Conservation (phyloP, 2,329 filamentous ascomycete genomes). For the Monosporascus sp. region DNA sequence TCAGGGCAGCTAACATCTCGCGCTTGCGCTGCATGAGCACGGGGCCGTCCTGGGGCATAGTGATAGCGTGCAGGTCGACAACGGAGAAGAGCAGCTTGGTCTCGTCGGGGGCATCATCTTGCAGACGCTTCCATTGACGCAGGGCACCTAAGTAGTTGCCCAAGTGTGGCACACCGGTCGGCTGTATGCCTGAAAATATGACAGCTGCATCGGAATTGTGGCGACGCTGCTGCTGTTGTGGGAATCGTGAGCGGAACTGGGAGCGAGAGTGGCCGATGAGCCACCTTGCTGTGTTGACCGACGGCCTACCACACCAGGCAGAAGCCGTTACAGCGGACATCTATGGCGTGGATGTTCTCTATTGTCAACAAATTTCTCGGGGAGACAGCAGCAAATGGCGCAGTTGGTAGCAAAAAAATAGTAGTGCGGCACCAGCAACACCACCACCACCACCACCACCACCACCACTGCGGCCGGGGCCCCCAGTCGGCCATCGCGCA, state of each 20-base stretch:
- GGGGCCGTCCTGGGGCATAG: slow-evolving; percentile 61
- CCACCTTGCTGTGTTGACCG: neutral
- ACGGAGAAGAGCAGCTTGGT: slow-evolving; percentile 76
- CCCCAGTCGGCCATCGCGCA: slow-evolving; percentile 37
- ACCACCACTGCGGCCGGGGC: slow-evolving; percentile 10
- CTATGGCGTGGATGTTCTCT: neutral
- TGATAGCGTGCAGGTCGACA: slow-evolving; percentile 92
- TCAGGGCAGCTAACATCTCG: slow-evolving; percentile 71
- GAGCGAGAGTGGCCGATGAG: neutral
- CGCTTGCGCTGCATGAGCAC: slow-evolving; percentile 60
- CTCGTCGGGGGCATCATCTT: slow-evolving; percentile 52
- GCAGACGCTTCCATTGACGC: slow-evolving; percentile 77
- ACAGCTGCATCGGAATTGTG: slow-evolving; percentile 26
- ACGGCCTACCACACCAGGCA: neutral
- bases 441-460: neutral
- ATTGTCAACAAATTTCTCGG: neutral
- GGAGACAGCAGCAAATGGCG: neutral
- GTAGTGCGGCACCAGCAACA: too few species aligned
- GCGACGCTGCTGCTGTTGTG: neutral
- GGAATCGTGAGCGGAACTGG: neutral
- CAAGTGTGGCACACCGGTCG: slow-evolving; percentile 87
- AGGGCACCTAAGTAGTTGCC: slow-evolving; percentile 94
- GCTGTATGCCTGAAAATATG: slow-evolving; percentile 95
- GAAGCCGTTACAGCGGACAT: neutral
- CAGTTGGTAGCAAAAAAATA: neutral